Evolutionary conservation across 495 filamentous ascomycete species (phyloP).

Genomic region (Friedmanniomyces endolithicus): DNA sequence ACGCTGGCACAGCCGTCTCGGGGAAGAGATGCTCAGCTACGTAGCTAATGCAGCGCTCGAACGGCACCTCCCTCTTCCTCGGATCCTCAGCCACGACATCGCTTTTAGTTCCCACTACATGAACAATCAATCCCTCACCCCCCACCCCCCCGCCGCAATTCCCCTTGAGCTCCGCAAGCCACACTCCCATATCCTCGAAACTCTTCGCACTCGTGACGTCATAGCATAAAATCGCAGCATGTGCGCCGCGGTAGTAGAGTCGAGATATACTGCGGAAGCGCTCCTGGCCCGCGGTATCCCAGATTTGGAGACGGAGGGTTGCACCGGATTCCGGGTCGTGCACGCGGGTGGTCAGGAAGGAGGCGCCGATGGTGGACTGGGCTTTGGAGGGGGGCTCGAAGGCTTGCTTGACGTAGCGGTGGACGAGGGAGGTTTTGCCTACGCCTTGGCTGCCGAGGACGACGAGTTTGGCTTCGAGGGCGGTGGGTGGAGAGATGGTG

Average conservation of each 20-base stretch:
- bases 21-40: slow-evolving; percentile 77
- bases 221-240: slow-evolving; percentile 90
- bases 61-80: slow-evolving; percentile 62
- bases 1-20: not conserved
- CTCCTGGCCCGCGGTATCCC: slow-evolving; percentile 93
- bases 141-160: slow-evolving; percentile 41
- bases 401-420: slow-evolving; percentile 69
- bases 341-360: slow-evolving; percentile 86
- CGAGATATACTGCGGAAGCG: slow-evolving; percentile 85
- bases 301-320: slow-evolving; percentile 73
- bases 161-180: slow-evolving; percentile 67
- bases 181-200: slow-evolving; percentile 87
- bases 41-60: slow-evolving; percentile 88
- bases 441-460: slow-evolving; percentile 82
- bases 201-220: slow-evolving; percentile 76
- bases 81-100: slow-evolving; percentile 82
- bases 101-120: slow-evolving; percentile 90
- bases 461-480: slow-evolving; percentile 55
- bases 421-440: slow-evolving; percentile 86
- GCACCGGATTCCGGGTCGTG: slow-evolving; percentile 72
- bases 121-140: slow-evolving; percentile 63
- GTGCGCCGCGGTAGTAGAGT: slow-evolving; percentile 89
- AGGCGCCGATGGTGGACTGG: slow-evolving; percentile 79
- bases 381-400: slow-evolving; percentile 53
- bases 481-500: slow-evolving; percentile 1